These are phyloP conservation scores for Domatiomyces globalis DNA, from an alignment of 2,329 filamentous ascomycete species.

Conservation along the genomic window DNA sequence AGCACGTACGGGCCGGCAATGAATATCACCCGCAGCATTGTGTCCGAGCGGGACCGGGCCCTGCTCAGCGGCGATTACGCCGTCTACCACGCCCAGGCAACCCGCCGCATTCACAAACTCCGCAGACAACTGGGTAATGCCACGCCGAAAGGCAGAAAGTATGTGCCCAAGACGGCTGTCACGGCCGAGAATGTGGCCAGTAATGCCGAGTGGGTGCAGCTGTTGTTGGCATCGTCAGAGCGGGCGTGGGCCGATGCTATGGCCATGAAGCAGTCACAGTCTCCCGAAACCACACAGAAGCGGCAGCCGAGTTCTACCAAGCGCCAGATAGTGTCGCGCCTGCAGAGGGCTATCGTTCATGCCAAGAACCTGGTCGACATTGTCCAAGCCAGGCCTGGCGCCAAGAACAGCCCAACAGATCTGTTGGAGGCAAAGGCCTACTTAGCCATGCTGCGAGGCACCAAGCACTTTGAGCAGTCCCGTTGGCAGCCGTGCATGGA, in stretches of 20 bases:
- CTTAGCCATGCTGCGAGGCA: conserved; percentile 58
- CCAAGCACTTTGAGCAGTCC: conserved; percentile 73
- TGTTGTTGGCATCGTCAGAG: conserved; percentile 77
- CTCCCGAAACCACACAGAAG: conserved; percentile 56
- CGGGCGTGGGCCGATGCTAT: conserved; percentile 91
- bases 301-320: conserved; percentile 65
- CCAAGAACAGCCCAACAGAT: conserved; percentile 54
- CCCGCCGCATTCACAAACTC: conserved; percentile 65
- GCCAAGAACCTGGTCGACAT: conserved; percentile 54
- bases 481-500: conserved; percentile 67
- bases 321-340: conserved; percentile 74
- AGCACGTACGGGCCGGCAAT: conserved; percentile 33
- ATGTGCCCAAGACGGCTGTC: conserved; percentile 53
- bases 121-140: conserved; percentile 74
- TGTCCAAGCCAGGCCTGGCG: conserved; percentile 48
- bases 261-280: conserved; percentile 75
- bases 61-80: conserved; percentile 80
- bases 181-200: conserved; percentile 60
- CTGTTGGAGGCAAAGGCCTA: conserved; percentile 80
- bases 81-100: conserved; percentile 66
- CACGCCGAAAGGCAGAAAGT: conserved; percentile 78
- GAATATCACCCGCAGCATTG: conserved; percentile 80
- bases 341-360: conserved; percentile 62
- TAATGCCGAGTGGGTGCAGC: conserved; percentile 61
- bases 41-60: conserved; percentile 65